Base-by-base conservation (phyloP, 805 yeast genomes). In the Lachancea thermotolerans region DNA sequence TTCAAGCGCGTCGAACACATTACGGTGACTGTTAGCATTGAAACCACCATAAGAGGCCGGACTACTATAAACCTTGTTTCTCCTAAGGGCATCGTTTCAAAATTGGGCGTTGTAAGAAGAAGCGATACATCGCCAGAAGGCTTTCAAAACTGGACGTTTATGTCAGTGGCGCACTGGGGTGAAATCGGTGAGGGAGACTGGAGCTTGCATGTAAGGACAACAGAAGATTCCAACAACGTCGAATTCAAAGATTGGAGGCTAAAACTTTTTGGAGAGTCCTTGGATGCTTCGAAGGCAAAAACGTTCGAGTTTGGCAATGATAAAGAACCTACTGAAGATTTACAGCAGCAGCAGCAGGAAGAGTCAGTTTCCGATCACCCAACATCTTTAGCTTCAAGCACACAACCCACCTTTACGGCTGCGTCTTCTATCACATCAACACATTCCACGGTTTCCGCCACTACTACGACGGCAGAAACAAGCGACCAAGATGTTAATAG, bases 81-180 rank as follows among this genome's bases (percentile, higher is more conserved):
- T 3, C 99, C 99, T 4, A 56, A 64, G 29, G 95, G 95, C 0
- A 72, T 85, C 28, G 68, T 68, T 8, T 87, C 96, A 15, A 76
- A 79, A 37, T 71, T 93, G 49, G 96, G 93, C 0, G 75, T 80
- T 18, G 71, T 72, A 15, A 75, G 99, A 54, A 66, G 66, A 6
- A 53, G 65, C 15, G 99, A 93, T 63, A 51, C 46, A 8, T 71
- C 79, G 5, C 50, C 54, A 1, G 69, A 60, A 1, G 95, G 96
- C 0, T 84, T 87, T 52, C 55, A 60, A 4, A 72, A 84, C 53
- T 93, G 99, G 99, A 85, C 86, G 1, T 93, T 93, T 59, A 87
- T 90, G 87, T 77, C 91, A 10, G 98, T 93, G n/a, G 97, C 95
- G 1, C 98, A 93, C 62, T 93, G 98, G 97, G 96, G 96, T 34